These are phyloP conservation scores for Licmophora abbreviata DNA, from an alignment of 108 stramenopile species.

Conservation along the genomic window DNA sequence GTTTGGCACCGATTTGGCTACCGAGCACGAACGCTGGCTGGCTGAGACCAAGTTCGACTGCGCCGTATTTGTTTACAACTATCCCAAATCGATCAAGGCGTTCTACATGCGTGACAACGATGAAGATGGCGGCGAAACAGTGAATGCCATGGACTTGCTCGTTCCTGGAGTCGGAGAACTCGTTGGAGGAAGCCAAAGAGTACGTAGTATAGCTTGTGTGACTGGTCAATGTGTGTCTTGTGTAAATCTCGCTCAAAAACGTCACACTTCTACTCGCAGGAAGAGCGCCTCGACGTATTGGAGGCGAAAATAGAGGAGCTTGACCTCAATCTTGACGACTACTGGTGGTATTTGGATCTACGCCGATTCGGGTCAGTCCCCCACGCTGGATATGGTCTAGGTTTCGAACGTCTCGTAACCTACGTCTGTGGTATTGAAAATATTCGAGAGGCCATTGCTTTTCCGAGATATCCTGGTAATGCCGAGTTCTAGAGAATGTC, in stretches of 20 bases:
- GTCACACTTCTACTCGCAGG: conserved; percentile 10
- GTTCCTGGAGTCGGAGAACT: conserved; percentile 98
- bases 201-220: conserved; percentile 8
- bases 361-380: conserved; percentile 92
- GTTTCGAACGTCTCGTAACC: conserved; percentile 97
- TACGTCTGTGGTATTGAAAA: conserved; percentile 98
- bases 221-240: not conserved
- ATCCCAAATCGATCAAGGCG: conserved; percentile 96
- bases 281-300: conserved; percentile 86
- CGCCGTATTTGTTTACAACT: conserved; percentile 96
- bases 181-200: conserved; percentile 96
- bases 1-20: conserved; percentile 96
- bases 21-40: conserved; percentile 97
- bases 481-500: conserved; percentile 93
- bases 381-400: conserved; percentile 98
- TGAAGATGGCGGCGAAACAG: conserved; percentile 91
- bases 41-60: conserved; percentile 88
- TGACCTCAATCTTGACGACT: conserved; percentile 84
- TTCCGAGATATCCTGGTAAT: conserved; percentile 94
- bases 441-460: conserved; percentile 97
- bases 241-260: conserved; percentile 2
- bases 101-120: conserved; percentile 99
- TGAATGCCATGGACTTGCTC: conserved; percentile 97
- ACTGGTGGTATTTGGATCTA: conserved; percentile 96
- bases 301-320: conserved; percentile 85